Evolutionary conservation across 1,284 basidiomycete genomes (phyloP).

Genomic region (Papiliotrema laurentii): DNA sequence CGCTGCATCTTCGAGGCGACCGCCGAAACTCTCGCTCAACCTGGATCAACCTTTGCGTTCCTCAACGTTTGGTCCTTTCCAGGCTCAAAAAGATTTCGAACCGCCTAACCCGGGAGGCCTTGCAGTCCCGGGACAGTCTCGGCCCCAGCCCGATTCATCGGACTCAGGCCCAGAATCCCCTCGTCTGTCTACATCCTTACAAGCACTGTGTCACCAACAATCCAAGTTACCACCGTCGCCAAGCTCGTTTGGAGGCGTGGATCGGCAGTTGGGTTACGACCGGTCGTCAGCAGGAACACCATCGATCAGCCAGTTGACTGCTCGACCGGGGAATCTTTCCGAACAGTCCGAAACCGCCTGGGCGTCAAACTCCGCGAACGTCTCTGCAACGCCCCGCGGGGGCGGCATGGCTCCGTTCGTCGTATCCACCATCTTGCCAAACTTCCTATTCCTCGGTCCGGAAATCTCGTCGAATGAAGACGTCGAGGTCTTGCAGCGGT

Average conservation of each 20-base stretch:
- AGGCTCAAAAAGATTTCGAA: not conserved
- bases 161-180: slow-evolving; percentile 4
- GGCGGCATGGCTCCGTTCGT: slow-evolving; percentile 58
- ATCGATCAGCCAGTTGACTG: not conserved
- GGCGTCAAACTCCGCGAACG: too few species aligned
- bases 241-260: slow-evolving; percentile 26
- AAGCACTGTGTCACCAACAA: slow-evolving; percentile 23
- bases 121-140: not conserved
- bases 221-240: slow-evolving; percentile 31
- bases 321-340: not conserved
- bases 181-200: slow-evolving; percentile 14
- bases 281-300: slow-evolving; percentile 3
- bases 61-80: slow-evolving; percentile 20
- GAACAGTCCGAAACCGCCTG: too few species aligned
- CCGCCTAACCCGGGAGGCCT: not conserved
- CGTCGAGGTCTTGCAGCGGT: slow-evolving; percentile 62
- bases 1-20: slow-evolving; percentile 16
- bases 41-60: slow-evolving; percentile 23
- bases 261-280: slow-evolving; percentile 5
- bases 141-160: not conserved
- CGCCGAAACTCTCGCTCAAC: slow-evolving; percentile 40
- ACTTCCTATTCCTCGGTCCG: slow-evolving; percentile 85
- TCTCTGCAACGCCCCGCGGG: slow-evolving; percentile 53
- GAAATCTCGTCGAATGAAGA: slow-evolving; percentile 72
- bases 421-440: slow-evolving; percentile 81